phyloP scores from a whole-genome alignment of 352 stramenopile species.

The Pythium brachiatum region DNA sequence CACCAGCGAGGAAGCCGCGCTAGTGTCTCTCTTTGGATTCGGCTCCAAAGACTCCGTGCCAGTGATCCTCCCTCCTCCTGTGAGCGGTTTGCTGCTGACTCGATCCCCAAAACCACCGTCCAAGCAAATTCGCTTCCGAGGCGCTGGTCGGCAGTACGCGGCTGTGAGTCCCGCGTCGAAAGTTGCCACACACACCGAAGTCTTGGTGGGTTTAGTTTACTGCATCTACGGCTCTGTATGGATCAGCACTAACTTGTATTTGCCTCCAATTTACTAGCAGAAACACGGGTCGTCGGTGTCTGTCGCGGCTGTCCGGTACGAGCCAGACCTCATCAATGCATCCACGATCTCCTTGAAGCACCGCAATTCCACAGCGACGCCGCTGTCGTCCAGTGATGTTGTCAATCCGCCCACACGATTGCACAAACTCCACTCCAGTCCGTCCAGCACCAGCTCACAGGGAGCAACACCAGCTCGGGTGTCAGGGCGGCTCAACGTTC shows the following conservation, averaged over 20 bases:
- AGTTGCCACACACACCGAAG: constrained; percentile 24
- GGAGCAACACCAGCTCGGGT: not conserved
- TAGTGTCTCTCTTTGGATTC: constrained; percentile 28
- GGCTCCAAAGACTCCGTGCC: constrained; percentile 16
- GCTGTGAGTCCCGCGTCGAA: constrained; percentile 35
- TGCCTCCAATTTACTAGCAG: constrained; percentile 18
- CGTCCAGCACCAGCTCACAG: not conserved
- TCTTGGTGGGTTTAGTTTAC: constrained; percentile 32
- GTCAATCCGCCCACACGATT: not conserved
- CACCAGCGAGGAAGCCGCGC: not conserved
- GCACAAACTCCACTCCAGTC: not conserved
- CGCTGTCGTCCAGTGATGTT: not conserved
- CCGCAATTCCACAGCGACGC: constrained; percentile 26
- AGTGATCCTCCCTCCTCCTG: constrained; percentile 37
- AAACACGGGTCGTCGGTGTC: constrained; percentile 30
- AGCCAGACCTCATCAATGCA: constrained; percentile 53
- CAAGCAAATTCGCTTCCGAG: constrained; percentile 45
- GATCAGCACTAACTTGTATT: not conserved
- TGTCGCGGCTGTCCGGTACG: constrained; percentile 34
- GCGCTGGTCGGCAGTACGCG: constrained; percentile 55
- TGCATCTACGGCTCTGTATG: no score
- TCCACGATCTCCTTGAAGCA: constrained; percentile 55
- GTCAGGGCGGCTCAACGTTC: constrained; percentile 14
- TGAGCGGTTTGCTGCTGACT: constrained; percentile 30
- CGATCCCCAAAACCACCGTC: constrained; percentile 48